These are phyloP conservation scores for Rhododendron griersonianum DNA, from an alignment of 148 eudicot genomes.

Conservation along the genomic window DNA sequence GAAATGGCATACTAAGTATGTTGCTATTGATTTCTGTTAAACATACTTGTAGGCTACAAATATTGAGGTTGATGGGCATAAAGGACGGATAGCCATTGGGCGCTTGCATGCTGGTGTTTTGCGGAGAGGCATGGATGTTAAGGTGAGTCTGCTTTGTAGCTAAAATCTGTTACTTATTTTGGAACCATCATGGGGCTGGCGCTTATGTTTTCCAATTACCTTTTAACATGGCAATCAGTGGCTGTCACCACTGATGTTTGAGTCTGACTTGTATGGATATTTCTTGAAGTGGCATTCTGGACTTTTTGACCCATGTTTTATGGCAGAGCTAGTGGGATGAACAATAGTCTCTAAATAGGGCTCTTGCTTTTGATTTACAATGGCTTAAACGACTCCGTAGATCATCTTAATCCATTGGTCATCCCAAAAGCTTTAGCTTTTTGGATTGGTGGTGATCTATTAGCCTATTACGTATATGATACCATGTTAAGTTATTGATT, in stretches of 20 bases:
- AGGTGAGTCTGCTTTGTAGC: slow-evolving; percentile 33
- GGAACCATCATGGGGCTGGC: neutral
- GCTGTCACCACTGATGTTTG: neutral
- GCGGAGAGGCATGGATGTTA: slow-evolving; percentile 80
- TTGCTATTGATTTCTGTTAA: neutral
- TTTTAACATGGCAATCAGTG: neutral
- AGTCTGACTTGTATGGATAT: neutral
- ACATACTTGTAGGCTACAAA: slow-evolving; percentile 58
- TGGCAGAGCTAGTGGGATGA: neutral
- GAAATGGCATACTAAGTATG: neutral
- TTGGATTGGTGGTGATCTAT: neutral
- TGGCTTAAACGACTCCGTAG: neutral
- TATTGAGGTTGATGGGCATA: slow-evolving; percentile 92
- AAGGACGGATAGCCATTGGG: slow-evolving; percentile 93
- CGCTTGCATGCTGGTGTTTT: slow-evolving; percentile 94
- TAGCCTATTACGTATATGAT: neutral
- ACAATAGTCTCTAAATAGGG: neutral
- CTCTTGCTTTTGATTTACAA: neutral
- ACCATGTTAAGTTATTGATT: neutral
- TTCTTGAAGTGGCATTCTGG: neutral
- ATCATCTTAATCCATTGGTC: neutral
- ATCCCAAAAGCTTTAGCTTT: neutral
- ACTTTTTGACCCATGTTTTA: neutral
- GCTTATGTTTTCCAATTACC: neutral
- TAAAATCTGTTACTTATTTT: neutral